A percentile compares a stretch with the other conserved stretches of the same genome.
Conservation (phyloP, 2,329 filamentous ascomycete genomes). For the Neocucurbitaria cava region DNA sequence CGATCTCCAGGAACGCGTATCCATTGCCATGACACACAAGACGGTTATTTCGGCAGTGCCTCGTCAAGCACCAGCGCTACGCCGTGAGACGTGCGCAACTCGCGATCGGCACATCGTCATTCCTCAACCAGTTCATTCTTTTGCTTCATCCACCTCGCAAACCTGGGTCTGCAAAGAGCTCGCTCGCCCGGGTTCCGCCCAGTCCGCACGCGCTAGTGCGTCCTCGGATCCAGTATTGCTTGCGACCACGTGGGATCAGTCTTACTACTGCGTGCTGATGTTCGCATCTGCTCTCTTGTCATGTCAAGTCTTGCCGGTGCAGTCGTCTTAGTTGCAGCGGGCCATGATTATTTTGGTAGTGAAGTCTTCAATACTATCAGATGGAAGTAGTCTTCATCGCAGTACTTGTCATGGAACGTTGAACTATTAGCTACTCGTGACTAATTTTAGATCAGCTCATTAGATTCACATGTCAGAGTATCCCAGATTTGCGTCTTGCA, state of each 20-base stretch:
- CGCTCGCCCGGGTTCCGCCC: not conserved
- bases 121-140: not conserved
- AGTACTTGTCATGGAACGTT: no score
- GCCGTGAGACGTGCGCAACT: slow-evolving; percentile 8
- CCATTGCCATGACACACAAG: slow-evolving; percentile 3
- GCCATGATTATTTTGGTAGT: no score
- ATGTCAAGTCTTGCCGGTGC: no score
- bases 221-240: not conserved
- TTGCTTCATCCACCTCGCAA: not conserved
- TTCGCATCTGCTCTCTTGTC: not conserved
- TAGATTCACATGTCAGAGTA: no score
- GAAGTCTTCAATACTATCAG: no score
- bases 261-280: no score
- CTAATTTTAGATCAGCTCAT: no score
- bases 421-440: no score
- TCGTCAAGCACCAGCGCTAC: not conserved
- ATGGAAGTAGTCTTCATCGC: no score
- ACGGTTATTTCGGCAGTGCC: slow-evolving; percentile 9
- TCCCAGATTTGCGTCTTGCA: no score
- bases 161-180: not conserved
- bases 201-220: not conserved
- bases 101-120: not conserved
- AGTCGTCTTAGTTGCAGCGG: no score
- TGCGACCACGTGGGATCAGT: not conserved
- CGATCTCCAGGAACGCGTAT: slow-evolving; percentile 15